Evolutionary conservation across 306 rosid species (phyloP).

Genomic region (Psophocarpus tetragonolobus): DNA sequence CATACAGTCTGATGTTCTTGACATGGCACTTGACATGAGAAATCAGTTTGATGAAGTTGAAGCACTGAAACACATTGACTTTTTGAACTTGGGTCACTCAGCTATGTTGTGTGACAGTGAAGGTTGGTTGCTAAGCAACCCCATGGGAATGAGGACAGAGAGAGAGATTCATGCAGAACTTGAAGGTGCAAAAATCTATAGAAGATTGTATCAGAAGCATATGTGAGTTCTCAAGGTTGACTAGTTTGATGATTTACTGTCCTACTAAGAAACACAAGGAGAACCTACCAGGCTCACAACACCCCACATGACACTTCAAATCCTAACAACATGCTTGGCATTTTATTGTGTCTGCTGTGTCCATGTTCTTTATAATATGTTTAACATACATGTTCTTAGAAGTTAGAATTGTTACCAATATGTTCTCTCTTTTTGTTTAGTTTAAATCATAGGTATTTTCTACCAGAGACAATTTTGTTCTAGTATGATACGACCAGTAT

Average conservation of each 20-base stretch:
- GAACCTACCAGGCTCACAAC: not conserved
- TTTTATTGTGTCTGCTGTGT: not conserved
- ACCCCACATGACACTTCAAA: not conserved
- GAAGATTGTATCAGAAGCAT: slow-evolving; percentile 72
- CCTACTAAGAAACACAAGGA: not conserved
- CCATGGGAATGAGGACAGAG: slow-evolving; percentile 83
- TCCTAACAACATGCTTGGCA: not conserved
- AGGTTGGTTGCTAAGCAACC: slow-evolving; percentile 86
- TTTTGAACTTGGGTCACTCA: slow-evolving; percentile 39
- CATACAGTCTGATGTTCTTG: slow-evolving; percentile 72
- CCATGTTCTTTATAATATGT: not conserved
- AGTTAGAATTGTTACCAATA: not conserved
- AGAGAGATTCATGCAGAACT: slow-evolving; percentile 92
- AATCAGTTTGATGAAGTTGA: slow-evolving; percentile 62
- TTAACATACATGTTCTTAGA: slow-evolving; percentile 16
- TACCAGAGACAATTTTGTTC: too few species aligned
- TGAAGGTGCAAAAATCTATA: slow-evolving; percentile 70
- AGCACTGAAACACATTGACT: slow-evolving; percentile 50
- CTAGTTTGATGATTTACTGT: not conserved
- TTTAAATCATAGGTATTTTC: too few species aligned
- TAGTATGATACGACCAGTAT: too few species aligned
- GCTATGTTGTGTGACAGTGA: slow-evolving; percentile 54
- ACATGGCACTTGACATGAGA: slow-evolving; percentile 80
- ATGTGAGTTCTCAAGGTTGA: slow-evolving; percentile 28
- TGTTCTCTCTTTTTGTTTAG: not conserved